phyloP scores from a whole-genome alignment of 805 yeast genomes.

The Candida saitoana region DNA sequence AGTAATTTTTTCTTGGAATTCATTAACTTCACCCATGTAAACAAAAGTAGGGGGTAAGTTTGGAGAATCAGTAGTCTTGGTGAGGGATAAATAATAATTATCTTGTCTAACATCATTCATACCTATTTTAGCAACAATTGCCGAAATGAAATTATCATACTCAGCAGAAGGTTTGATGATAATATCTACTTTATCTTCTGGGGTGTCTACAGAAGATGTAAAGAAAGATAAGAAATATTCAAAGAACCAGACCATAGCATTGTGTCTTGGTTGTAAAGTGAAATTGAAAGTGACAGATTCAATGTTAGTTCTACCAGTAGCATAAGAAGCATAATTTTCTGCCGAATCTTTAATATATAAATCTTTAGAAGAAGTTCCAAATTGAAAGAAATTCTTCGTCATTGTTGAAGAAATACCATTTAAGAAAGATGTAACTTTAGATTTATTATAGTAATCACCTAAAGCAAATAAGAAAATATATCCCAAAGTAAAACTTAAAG shows the following conservation, averaged over 20 bases:
- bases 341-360: constrained; percentile 59
- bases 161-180: constrained; percentile 53
- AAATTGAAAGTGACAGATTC: constrained; percentile 58
- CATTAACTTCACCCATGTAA: constrained; percentile 85
- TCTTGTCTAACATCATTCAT: constrained; percentile 75
- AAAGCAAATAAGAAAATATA: constrained; percentile 49
- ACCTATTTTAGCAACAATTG: constrained; percentile 77
- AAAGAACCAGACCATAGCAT: constrained; percentile 59
- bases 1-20: constrained; percentile 64
- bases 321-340: constrained; percentile 65
- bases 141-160: constrained; percentile 72
- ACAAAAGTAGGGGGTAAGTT: constrained; percentile 72
- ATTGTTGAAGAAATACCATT: constrained; percentile 49
- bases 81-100: constrained; percentile 78
- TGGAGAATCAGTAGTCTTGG: constrained; percentile 72
- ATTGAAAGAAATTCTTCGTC: constrained; percentile 69
- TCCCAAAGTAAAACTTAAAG: constrained; percentile 46
- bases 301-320: constrained; percentile 83
- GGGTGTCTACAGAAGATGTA: constrained; percentile 51
- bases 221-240: constrained; percentile 61
- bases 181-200: constrained; percentile 58
- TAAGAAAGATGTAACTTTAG: constrained; percentile 52
- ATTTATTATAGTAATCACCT: constrained; percentile 60
- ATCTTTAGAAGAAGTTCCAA: constrained; percentile 51
- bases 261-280: constrained; percentile 74